Evolutionary conservation across 2,329 filamentous ascomycete species (phyloP).

Genomic region (Xylaria sp.): DNA sequence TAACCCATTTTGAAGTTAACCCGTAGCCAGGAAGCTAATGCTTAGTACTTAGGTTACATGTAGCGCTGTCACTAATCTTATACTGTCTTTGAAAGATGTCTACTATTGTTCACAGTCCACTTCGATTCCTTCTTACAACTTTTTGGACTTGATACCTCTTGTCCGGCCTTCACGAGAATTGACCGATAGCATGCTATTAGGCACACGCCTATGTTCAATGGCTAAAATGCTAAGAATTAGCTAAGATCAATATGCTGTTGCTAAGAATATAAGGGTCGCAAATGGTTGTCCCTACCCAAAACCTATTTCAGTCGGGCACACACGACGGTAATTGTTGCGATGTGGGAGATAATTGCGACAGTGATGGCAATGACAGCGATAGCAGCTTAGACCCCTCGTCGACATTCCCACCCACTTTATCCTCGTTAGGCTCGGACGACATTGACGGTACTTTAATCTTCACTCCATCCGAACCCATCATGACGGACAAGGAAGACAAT

Average conservation of each 20-base stretch:
- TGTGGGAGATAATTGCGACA: conserved; percentile 32
- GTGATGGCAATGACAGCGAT: conserved; percentile 1
- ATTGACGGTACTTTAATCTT: not conserved
- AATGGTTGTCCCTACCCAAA: not conserved
- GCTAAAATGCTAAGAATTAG: conserved; percentile 1
- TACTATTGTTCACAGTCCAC: too few species aligned
- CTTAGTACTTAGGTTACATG: too few species aligned
- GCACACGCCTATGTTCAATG: not conserved
- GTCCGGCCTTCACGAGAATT: too few species aligned
- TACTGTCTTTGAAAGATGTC: too few species aligned
- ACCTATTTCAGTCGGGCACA: conserved; percentile 1
- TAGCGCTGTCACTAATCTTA: too few species aligned
- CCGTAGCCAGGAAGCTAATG: too few species aligned
- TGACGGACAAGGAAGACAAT: not conserved
- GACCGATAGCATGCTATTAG: not conserved
- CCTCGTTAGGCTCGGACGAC: not conserved
- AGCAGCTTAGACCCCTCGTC: conserved; percentile 14
- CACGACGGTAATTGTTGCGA: conserved; percentile 36
- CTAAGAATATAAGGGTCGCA: not conserved
- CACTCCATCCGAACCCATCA: not conserved
- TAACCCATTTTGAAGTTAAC: not conserved
- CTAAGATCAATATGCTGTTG: not conserved
- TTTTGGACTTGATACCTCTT: too few species aligned
- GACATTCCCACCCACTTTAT: conserved; percentile 14
- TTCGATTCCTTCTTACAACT: too few species aligned